Conservation (phyloP, 345 rosid species). For the Theobroma cacao region DNA sequence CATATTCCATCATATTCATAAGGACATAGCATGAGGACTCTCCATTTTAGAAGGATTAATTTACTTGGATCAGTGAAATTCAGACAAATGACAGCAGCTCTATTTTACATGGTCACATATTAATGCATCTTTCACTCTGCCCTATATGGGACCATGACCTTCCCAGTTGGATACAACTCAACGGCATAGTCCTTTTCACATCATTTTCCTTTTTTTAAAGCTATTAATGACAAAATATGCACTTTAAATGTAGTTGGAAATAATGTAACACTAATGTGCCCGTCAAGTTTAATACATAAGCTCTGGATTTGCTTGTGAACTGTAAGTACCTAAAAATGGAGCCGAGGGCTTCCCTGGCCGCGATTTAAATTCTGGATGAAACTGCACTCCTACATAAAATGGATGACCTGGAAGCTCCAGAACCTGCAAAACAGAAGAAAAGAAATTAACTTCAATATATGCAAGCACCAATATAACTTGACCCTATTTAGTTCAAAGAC, state of each 20-base stretch:
- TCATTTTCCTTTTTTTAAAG: not conserved
- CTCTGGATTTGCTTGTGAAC: not conserved
- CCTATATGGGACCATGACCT: not conserved
- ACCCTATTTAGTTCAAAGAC: not conserved
- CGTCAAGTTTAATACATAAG: too few species aligned
- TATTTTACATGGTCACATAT: not conserved
- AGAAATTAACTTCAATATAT: conserved; percentile 2
- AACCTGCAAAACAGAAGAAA: conserved; percentile 39
- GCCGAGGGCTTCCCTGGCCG: conserved; percentile 89
- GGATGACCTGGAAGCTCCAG: conserved; percentile 74
- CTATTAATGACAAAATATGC: not conserved
- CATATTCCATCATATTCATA: not conserved
- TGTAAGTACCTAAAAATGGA: conserved; percentile 67
- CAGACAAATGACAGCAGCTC: not conserved
- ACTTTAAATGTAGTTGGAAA: not conserved
- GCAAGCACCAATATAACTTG: not conserved
- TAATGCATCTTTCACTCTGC: not conserved
- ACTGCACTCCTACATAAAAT: conserved; percentile 80
- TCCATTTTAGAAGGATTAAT: not conserved
- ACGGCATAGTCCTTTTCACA: not conserved
- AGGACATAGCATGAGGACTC: not conserved
- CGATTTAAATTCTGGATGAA: conserved; percentile 96
- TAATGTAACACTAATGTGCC: too few species aligned
- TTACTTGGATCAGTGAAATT: not conserved
- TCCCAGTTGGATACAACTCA: not conserved